These are phyloP conservation scores for Neodidymelliopsis sp. DNA, from an alignment of 2,329 filamentous ascomycete genomes.

Conservation along the genomic window DNA sequence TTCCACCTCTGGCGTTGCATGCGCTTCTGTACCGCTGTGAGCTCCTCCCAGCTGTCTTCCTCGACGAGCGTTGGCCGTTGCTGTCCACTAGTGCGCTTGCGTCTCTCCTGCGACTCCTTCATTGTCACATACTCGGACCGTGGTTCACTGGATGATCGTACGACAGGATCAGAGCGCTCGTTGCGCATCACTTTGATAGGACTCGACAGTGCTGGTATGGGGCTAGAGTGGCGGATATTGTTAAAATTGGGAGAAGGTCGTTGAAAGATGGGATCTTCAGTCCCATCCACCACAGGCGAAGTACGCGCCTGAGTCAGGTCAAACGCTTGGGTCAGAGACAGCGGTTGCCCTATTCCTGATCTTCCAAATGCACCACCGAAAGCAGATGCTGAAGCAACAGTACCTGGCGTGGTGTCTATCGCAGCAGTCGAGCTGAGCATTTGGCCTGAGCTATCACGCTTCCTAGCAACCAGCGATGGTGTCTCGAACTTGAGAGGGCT, in stretches of 20 bases:
- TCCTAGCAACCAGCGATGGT: slow-evolving; percentile 51
- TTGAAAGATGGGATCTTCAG: slow-evolving; percentile 55
- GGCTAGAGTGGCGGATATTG: slow-evolving; percentile 47
- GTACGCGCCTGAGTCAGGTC: slow-evolving; percentile 55
- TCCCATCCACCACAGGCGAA: slow-evolving; percentile 50
- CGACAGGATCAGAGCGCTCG: slow-evolving; percentile 29
- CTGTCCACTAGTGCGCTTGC: slow-evolving; percentile 31
- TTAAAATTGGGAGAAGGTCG: slow-evolving; percentile 56
- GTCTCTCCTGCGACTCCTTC: slow-evolving; percentile 54
- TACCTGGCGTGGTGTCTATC: slow-evolving; percentile 53
- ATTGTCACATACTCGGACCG: slow-evolving; percentile 54
- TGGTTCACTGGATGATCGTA: slow-evolving; percentile 51
- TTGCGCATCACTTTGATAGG: slow-evolving; percentile 42
- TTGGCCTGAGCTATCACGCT: slow-evolving; percentile 50
- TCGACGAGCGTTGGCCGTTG: slow-evolving; percentile 21
- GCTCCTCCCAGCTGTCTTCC: slow-evolving; percentile 44
- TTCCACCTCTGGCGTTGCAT: slow-evolving; percentile 29
- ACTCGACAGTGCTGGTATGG: slow-evolving; percentile 47
- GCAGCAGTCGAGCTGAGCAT: slow-evolving; percentile 49
- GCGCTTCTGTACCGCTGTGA: slow-evolving; percentile 26
- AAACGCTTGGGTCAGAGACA: slow-evolving; percentile 57
- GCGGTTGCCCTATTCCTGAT: slow-evolving; percentile 31
- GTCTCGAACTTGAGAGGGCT: slow-evolving; percentile 52
- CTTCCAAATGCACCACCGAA: slow-evolving; percentile 36
- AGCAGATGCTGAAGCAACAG: slow-evolving; percentile 43